Conservation (phyloP, 257 asterid genomes). For the Ligustrum vulgare region DNA sequence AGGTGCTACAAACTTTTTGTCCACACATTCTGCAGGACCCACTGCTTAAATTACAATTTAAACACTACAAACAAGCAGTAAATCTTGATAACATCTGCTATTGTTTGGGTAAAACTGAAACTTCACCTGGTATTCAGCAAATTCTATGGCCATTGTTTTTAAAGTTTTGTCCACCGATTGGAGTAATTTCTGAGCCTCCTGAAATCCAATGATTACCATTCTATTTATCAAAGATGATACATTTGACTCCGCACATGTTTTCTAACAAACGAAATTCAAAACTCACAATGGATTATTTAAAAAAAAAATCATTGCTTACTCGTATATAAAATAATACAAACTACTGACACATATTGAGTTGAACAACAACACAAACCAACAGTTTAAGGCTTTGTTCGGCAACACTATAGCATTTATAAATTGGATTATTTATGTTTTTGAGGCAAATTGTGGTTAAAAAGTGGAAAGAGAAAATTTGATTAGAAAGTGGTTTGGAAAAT, state of each 20-base stretch:
- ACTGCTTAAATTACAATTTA: too few relatives aligned
- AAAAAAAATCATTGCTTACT: background rate
- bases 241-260: background rate
- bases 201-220: constrained; percentile 38
- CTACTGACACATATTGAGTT: background rate
- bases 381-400: too few relatives aligned
- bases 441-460: too few relatives aligned
- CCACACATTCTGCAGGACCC: too few relatives aligned
- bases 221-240: background rate
- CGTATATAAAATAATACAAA: background rate
- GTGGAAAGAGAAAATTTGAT: too few relatives aligned
- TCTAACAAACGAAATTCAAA: background rate
- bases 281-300: background rate
- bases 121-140: constrained; percentile 97
- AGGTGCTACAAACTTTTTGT: too few relatives aligned
- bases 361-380: background rate
- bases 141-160: constrained; percentile 92
- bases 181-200: constrained; percentile 94
- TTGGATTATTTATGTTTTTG: too few relatives aligned
- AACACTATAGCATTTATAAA: too few relatives aligned
- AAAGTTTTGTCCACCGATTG: constrained; percentile 88
- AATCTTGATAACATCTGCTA: constrained; percentile 9
- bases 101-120: background rate
- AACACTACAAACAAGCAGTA: background rate
- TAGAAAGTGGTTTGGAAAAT: too few relatives aligned